Conservation (phyloP, 805 yeast genomes). For the Sugiyamaella mastotermitis region DNA sequence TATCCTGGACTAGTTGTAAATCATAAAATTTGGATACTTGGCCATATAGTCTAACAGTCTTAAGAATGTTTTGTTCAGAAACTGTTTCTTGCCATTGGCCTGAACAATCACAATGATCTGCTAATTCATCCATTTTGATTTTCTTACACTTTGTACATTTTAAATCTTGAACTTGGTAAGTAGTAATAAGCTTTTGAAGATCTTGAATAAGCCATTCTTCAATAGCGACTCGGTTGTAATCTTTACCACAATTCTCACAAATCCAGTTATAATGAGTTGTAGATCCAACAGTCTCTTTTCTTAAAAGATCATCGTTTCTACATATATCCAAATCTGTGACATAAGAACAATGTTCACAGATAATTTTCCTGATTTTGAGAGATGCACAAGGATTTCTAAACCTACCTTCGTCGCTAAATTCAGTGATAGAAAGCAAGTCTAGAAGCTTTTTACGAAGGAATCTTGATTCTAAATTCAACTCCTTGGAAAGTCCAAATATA, state of each 20-base stretch:
- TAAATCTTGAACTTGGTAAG: slow-evolving; percentile 72
- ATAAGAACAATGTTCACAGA: slow-evolving; percentile 75
- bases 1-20: slow-evolving; percentile 47
- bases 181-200: slow-evolving; percentile 47
- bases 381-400: slow-evolving; percentile 73
- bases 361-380: slow-evolving; percentile 56
- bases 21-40: slow-evolving; percentile 58
- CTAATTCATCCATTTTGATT: slow-evolving; percentile 61
- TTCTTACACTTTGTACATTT: slow-evolving; percentile 72
- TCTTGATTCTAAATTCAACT: slow-evolving; percentile 65
- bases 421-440: slow-evolving; percentile 69
- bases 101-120: slow-evolving; percentile 77
- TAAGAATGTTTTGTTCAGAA: slow-evolving; percentile 38
- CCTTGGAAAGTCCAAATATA: slow-evolving; percentile 59
- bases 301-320: slow-evolving; percentile 45
- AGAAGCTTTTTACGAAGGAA: slow-evolving; percentile 69
- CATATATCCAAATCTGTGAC: slow-evolving; percentile 79
- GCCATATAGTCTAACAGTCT: slow-evolving; percentile 42
- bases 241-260: slow-evolving; percentile 61
- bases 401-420: slow-evolving; percentile 69
- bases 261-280: slow-evolving; percentile 32
- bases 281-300: slow-evolving; percentile 18
- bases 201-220: slow-evolving; percentile 77
- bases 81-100: slow-evolving; percentile 73
- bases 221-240: slow-evolving; percentile 58